phyloP scores from a whole-genome alignment of 2,329 filamentous ascomycete species.

The Fusarium abutilonis region DNA sequence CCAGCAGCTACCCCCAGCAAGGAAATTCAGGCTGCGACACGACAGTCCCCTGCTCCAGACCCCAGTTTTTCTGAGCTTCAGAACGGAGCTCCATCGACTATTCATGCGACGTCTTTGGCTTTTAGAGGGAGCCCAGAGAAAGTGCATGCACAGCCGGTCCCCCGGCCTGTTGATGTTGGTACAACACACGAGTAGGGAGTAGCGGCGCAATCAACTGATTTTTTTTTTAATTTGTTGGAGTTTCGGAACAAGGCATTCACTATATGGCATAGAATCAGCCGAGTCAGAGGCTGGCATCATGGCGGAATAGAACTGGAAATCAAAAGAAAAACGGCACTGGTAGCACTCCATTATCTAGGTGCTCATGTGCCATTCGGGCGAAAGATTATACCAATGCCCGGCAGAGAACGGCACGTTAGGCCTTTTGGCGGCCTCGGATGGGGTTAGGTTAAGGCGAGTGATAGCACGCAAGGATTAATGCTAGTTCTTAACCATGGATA shows the following conservation, averaged over 20 bases:
- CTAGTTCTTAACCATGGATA: constrained; percentile 4
- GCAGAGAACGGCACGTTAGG: constrained; percentile 9
- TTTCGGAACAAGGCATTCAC: constrained; percentile 36
- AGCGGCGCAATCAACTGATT: constrained; percentile 18
- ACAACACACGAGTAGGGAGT: constrained; percentile 43
- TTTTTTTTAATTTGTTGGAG: constrained; percentile 37
- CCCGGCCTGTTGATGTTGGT: constrained; percentile 48
- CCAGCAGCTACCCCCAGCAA: constrained; percentile 18
- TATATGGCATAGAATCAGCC: constrained; percentile 40
- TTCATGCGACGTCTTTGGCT: constrained; percentile 60
- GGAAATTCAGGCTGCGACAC: not conserved
- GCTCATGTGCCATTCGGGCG: not conserved
- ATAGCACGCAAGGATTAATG: constrained; percentile 2
- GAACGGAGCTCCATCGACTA: constrained; percentile 47
- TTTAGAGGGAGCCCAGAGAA: constrained; percentile 72
- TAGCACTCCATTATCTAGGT: not conserved
- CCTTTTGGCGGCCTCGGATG: not conserved
- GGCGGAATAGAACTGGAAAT: constrained; percentile 36
- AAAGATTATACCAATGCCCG: constrained; percentile 10
- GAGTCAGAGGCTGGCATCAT: constrained; percentile 29
- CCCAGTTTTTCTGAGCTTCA: constrained; percentile 14
- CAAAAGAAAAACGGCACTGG: constrained; percentile 23
- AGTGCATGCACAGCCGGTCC: constrained; percentile 49
- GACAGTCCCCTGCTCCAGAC: constrained; percentile 25
- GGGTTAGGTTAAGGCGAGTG: constrained; percentile 6